Evolutionary conservation across 2,329 filamentous ascomycete genomes (phyloP), one percentile per base, ranked within the genome.

Genomic region (Dactylella cylindrospora): DNA sequence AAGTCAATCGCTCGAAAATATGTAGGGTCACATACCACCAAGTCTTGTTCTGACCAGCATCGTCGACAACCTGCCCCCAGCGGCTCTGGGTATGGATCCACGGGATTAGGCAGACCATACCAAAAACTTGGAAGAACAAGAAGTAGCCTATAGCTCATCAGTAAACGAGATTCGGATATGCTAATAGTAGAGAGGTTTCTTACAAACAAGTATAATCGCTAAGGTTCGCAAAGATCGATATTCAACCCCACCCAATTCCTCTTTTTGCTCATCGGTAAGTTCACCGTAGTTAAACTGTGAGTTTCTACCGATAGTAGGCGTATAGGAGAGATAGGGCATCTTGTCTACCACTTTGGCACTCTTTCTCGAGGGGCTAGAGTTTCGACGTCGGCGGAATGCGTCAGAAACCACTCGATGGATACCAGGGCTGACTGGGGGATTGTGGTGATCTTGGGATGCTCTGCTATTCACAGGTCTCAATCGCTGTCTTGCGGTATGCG

Each of bases 231-330:
- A 73, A 0, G 91, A 88, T 4, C 93, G 85, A 70, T 98, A 98
- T 72, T 98, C 93, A 65, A 98, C 95, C 15, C 93, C 93, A 8
- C 93, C 93, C 2, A 98, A 76, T 73, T 98, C 93, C 71, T 98
- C 90, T 66, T 93, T 82, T 73, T 98, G 90, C 66, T 93, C 89
- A 67, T 95, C 86, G 0, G 86, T 88, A 66, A 98, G 74, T 67
- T 90, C 88, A 19, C 44, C 50, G 31, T 45, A 57, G 9, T 93
- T 80, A 70, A 97, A 98, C 29, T 88, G 85, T 8, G 91, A 97
- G 72, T 98, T 98, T 65, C 93, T 84, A 19, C 86, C 91, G 49
- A 96, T 81, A 0, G 93, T 98, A 1, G 93, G 89, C 60, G 90
- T 85, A 81, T 89, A 97, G 72, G 89, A 96, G 45, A 98, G 80